Evolutionary conservation across 192 early-diverging fungal species (phyloP).

Genomic region (Entomortierella lignicola): DNA sequence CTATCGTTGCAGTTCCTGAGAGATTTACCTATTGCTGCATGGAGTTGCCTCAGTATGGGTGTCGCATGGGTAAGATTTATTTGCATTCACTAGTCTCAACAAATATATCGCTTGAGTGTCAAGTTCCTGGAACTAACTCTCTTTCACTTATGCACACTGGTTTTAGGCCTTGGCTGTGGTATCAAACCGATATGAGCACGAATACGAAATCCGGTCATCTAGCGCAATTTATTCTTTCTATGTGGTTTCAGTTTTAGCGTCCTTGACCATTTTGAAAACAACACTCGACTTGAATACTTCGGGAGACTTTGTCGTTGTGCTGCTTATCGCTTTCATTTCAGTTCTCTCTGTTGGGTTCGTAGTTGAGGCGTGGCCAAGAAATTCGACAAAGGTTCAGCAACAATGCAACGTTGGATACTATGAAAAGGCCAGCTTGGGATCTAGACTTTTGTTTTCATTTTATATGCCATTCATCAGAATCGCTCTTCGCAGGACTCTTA

Average conservation of each 20-base stretch:
- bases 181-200: constrained; percentile 28
- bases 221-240: constrained; percentile 32
- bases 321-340: not conserved
- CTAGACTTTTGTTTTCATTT: constrained; percentile 28
- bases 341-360: constrained; percentile 16
- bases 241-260: not conserved
- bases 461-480: constrained; percentile 25
- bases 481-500: constrained; percentile 16
- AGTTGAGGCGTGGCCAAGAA: constrained; percentile 35
- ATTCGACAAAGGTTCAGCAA: constrained; percentile 13
- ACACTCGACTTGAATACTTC: not conserved
- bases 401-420: constrained; percentile 11
- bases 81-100: no score
- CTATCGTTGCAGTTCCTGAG: not conserved
- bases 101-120: no score
- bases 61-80: constrained; percentile 32
- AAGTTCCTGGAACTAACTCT: no score
- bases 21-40: not conserved
- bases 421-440: constrained; percentile 39
- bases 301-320: not conserved
- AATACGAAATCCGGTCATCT: constrained; percentile 26
- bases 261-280: constrained; percentile 14
- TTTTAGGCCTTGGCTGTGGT: constrained; percentile 16
- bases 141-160: no score
- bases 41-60: constrained; percentile 18